A percentile compares a stretch with the other conserved stretches of the same genome.
phyloP scores from a whole-genome alignment of 331 rosid species.

The Rosa hybrid region DNA sequence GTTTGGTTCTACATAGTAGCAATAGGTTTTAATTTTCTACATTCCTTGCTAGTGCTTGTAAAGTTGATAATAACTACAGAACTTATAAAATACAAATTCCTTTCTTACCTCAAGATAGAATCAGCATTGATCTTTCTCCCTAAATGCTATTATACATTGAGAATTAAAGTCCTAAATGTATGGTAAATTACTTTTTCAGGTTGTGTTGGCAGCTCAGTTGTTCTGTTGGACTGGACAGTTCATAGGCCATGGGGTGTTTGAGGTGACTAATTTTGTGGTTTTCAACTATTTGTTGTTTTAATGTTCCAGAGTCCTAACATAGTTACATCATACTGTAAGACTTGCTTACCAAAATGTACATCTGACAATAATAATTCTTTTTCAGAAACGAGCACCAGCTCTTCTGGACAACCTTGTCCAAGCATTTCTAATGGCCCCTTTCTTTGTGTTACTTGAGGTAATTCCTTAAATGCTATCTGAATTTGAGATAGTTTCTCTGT shows the following conservation, averaged over 20 bases:
- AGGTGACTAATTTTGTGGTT: conserved; percentile 45
- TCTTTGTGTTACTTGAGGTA: conserved; percentile 88
- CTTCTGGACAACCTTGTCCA: conserved; percentile 78
- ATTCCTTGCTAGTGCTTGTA: not conserved
- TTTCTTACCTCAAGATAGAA: not conserved
- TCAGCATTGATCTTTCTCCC: not conserved
- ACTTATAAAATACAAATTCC: not conserved
- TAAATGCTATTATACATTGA: not conserved
- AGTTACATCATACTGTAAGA: not conserved
- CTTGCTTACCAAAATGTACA: not conserved
- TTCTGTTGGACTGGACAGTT: conserved; percentile 86
- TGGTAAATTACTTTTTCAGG: conserved; percentile 38
- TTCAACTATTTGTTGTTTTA: not conserved
- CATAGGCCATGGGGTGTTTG: conserved; percentile 82
- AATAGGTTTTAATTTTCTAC: not conserved
- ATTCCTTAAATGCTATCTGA: not conserved
- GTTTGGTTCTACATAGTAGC: not conserved
- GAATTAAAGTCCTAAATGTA: not conserved
- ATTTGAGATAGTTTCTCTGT: not conserved
- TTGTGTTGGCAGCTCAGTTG: conserved; percentile 65
- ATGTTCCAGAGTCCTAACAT: conserved; percentile 2
- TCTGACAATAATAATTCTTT: not conserved
- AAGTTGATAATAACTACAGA: not conserved
- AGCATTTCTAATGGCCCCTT: conserved; percentile 87
- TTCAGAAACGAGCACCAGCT: conserved; percentile 88